Base-by-base conservation (phyloP, 2,329 filamentous ascomycete species). In the Ophiocordyceps camponoti-floridani region DNA sequence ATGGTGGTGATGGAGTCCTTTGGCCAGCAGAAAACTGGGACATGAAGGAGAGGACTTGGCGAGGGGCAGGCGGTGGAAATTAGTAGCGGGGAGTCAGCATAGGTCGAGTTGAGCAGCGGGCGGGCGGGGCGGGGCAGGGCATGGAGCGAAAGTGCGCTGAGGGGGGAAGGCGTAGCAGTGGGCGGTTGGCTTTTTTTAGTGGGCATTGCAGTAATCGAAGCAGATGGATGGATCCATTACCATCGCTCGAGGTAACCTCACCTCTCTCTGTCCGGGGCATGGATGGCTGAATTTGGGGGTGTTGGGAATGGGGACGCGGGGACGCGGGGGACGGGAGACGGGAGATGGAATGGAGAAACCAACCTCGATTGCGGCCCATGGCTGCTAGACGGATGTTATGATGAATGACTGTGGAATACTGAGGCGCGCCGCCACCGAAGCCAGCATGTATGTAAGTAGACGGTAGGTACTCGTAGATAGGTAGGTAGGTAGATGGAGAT, bases 1-100 rank as follows among this genome's bases (percentile, higher is more conserved):
- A 62, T 46, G 66, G 59, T 45, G 66, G 63, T 23, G 67, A 64
- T 37, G 67, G 62, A 51, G 62, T 61, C 49, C 65, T 67, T 54
- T 66, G 62, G 47, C 64, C 61, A 51, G 66, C 67, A 52, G 81
- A 82, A 68, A 84, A 79, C 64, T 80, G 77, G 62, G 83, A 86
- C 74, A 93, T 89, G 65, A 93, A 93, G 54, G 85, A 93, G 54
- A 87, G 71, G 46, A 94, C 86, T 93, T 60, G 51, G 45, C 28
- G 31, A 18, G 28, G 42, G 42, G 11, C 26, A 16, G 27, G 43
- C 18, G 26, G 33, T 23, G 38, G 40, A 42, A 41, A 23, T 28
- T 37, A 45, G 26, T 43, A 46, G 28, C 12, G 37, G 45, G 23
- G 23, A 43, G 28, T 38, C 35, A 38, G 35, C 35, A 38, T 38